Evolutionary conservation across 2,329 filamentous ascomycete genomes (phyloP), one percentile per base, ranked within the genome.

Genomic region (Trichoderma pleuroti): DNA sequence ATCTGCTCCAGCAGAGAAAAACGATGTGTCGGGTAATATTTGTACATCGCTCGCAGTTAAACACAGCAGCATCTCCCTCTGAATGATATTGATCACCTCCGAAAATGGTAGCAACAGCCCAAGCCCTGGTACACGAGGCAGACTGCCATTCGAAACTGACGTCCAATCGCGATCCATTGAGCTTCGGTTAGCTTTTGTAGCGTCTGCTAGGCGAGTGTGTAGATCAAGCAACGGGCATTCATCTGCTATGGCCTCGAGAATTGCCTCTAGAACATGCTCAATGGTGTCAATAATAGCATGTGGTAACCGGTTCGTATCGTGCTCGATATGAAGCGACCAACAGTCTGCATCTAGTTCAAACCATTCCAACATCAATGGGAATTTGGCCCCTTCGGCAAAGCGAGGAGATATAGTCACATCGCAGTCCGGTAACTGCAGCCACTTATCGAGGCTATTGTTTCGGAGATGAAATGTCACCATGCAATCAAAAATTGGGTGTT

Each of bases 301-400:
- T 12, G 52, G 39, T 21, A 71, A 21, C 8, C 66, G 57, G 16
- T 54, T 61, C 24, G 69, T 71, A 26, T 71, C 63, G 18, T 71
- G 63, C 36, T 71, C 69, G 18, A 71, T 66, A 36, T 71, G 69
- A 11, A 71, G 54, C n/a, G 54, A 56, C 69, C 69, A 71, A 9
- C 30, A 36, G 24, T 68, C 54, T 6, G 49, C 16, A 12, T 39
- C 69, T 4, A 68, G 54, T 28, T 71, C 69, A 26, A 71, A 71
- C 69, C 69, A 71, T 26, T 71, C 69, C 21, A 71, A 12, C 69
- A 71, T 71, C 16, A 71, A 36, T 16, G 69, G 69, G 12, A 71
- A 71, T 24, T 71, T 71, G 14, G 69, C n/a, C 28, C 69, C 69
- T 26, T 68, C 30, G 28, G 69, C 54, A 24, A 71, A 71, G n/a